phyloP scores from a whole-genome alignment of 345 rosid species.

The Anacardium occidentale region DNA sequence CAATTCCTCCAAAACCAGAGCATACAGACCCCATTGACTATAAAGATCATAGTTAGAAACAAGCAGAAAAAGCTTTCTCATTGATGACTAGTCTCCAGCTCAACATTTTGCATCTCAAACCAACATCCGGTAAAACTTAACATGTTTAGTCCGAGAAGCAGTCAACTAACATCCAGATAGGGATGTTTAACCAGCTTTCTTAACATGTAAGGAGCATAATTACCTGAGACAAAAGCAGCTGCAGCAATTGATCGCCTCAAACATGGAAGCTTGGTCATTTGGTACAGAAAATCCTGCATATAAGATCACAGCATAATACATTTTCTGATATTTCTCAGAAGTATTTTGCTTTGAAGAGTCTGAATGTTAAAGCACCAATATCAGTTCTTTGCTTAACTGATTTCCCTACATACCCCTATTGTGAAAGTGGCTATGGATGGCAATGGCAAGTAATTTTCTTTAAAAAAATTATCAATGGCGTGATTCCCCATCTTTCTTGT shows the following conservation, averaged over 20 bases:
- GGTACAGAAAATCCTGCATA: conserved; percentile 35
- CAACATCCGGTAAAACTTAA: conserved; percentile 12
- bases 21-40: not conserved
- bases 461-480: conserved; percentile 29
- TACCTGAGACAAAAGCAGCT: conserved; percentile 30
- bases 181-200: not conserved
- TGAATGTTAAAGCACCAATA: conserved; percentile 28
- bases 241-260: conserved; percentile 21
- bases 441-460: conserved; percentile 20
- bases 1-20: not conserved
- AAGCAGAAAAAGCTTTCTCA: not conserved
- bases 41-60: conserved; percentile 8
- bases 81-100: conserved; percentile 1
- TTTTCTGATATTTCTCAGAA: conserved; percentile 25
- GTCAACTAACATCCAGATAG: conserved; percentile 3
- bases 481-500: conserved; percentile 18
- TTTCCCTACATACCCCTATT: conserved; percentile 2
- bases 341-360: conserved; percentile 28
- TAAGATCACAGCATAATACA: conserved; percentile 33
- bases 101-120: not conserved
- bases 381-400: conserved; percentile 22
- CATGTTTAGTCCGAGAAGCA: not conserved
- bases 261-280: conserved; percentile 19
- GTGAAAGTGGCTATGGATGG: conserved; percentile 12
- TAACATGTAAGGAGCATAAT: conserved; percentile 4